These are phyloP conservation scores for Hymenoscyphus scutula DNA, from an alignment of 2,329 filamentous ascomycete species.

Conservation along the genomic window DNA sequence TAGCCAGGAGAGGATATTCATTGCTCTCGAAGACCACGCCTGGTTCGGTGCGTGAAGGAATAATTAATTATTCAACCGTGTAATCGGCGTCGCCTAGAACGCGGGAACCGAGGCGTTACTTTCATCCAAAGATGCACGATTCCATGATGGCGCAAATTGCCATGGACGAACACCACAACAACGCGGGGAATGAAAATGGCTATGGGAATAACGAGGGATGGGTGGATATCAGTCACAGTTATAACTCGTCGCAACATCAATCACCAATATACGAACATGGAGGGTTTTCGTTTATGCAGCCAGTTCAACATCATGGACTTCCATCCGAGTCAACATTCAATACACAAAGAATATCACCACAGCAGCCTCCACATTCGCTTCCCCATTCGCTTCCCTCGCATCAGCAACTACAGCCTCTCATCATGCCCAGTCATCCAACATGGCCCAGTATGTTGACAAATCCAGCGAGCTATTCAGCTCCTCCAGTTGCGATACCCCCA, in stretches of 20 bases:
- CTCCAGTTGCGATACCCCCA: slow-evolving; percentile 55
- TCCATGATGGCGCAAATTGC: slow-evolving; percentile 38
- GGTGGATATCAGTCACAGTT: slow-evolving; percentile 50
- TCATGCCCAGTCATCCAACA: slow-evolving; percentile 63
- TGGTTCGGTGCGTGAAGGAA: slow-evolving; percentile 19
- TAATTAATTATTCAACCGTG: slow-evolving; percentile 21
- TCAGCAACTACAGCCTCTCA: slow-evolving; percentile 64
- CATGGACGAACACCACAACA: slow-evolving; percentile 37
- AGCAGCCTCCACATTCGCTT: slow-evolving; percentile 43
- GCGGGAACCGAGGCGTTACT: slow-evolving; percentile 17
- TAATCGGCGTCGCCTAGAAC: slow-evolving; percentile 23
- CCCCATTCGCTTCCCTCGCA: slow-evolving; percentile 36
- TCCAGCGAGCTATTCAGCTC: slow-evolving; percentile 61
- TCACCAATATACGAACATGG: slow-evolving; percentile 70
- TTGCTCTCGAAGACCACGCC: slow-evolving; percentile 27
- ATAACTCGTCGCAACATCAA: slow-evolving; percentile 56
- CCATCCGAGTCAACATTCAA: slow-evolving; percentile 53
- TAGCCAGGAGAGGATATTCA: slow-evolving; percentile 38
- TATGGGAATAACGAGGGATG: slow-evolving; percentile 49
- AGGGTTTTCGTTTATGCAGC: slow-evolving; percentile 58
- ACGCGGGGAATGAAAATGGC: slow-evolving; percentile 34
- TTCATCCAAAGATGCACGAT: slow-evolving; percentile 35
- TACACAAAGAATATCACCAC: slow-evolving; percentile 51
- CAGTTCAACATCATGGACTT: slow-evolving; percentile 59
- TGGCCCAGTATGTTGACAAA: slow-evolving; percentile 85